Base-by-base conservation (phyloP, 768 basidiomycete species). In the Nidularia sp. region DNA sequence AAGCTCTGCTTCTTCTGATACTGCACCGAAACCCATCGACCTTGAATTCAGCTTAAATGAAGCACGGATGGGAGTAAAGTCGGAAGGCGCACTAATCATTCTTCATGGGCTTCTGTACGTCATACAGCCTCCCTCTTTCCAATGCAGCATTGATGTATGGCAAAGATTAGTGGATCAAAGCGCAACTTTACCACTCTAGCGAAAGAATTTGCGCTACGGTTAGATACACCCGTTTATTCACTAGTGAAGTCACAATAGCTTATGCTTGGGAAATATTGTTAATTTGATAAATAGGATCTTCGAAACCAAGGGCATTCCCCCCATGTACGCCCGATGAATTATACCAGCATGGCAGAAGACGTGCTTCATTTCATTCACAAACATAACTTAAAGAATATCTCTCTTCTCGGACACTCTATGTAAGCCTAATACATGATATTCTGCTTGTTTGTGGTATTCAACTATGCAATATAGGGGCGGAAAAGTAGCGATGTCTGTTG, bases 331-430 rank as follows among this genome's bases (percentile, higher is more conserved):
- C 83, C 85, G 0, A 88, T 90, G 78, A 80, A 77, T 8, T 93
- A 93, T 62, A 59, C 69, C 2, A 76, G 83, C 39, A 87, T 94
- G 88, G 88, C 91, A 1, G 64, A 67, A 6, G 92, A 95, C 60
- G 76, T 95, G n/a, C 69, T 85, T 2, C 70, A 79, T 41, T 90
- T 93, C 60, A 77, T 87, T 53, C 58, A 68, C 4, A 67, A 71
- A 25, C 76, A 79, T 41, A 73, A 70, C 0, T 64, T 88, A 15
- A 70, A 70, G 1, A 72, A 85, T 22, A 74, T 93, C 25, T 81
- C 86, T 4, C 78, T 95, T 4, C 71, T 95, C 9, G 93, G 92
- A 0, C 93, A 94, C 62, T 93, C 90, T 9, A 93, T 94, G 93
- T 91, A 59, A 51, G 85, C 70, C 2, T 34, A n/a, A n/a, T n/a